Evolutionary conservation across 148 eudicot genomes (phyloP).

Genomic region (Rhododendron kiyosumense): DNA sequence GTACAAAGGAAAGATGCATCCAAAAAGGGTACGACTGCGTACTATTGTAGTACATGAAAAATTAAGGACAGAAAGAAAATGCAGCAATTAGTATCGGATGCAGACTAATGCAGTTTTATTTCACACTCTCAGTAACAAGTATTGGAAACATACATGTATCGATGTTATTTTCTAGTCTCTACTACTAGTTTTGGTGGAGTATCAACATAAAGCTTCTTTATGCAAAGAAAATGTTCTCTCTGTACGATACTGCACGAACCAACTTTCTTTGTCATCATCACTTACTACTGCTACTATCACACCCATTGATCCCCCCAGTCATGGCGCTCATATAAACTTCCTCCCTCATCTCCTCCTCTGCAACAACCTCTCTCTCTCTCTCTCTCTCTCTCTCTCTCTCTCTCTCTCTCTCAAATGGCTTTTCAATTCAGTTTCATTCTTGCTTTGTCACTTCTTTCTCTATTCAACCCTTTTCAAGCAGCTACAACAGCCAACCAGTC

Average conservation of each 20-base stretch:
- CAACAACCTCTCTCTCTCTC: constrained; percentile 18
- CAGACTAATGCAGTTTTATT: background rate
- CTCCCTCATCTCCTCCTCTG: constrained; percentile 23
- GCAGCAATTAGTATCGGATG: background rate
- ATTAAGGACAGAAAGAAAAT: background rate
- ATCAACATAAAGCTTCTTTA: constrained; percentile 62
- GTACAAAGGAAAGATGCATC: background rate
- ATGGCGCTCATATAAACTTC: constrained; percentile 44
- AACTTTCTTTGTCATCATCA: constrained; percentile 23
- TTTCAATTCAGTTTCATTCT: constrained; percentile 19
- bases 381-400: background rate
- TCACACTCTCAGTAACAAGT: constrained; percentile 13
- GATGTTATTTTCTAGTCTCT: constrained; percentile 32
- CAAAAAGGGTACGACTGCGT: background rate
- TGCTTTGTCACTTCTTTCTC: constrained; percentile 25
- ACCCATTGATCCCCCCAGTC: constrained; percentile 38
- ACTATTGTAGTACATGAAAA: background rate
- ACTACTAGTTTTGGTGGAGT: constrained; percentile 45
- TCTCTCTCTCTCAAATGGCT: constrained; percentile 35
- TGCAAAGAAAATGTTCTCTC: constrained; percentile 19
- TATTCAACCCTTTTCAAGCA: constrained; percentile 20
- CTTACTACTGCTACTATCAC: constrained; percentile 5
- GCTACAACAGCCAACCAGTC: constrained; percentile 35
- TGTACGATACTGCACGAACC: constrained; percentile 18
- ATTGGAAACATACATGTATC: background rate